Base-by-base conservation (phyloP, 768 basidiomycete genomes). In the Macrolepiota dolichaula region DNA sequence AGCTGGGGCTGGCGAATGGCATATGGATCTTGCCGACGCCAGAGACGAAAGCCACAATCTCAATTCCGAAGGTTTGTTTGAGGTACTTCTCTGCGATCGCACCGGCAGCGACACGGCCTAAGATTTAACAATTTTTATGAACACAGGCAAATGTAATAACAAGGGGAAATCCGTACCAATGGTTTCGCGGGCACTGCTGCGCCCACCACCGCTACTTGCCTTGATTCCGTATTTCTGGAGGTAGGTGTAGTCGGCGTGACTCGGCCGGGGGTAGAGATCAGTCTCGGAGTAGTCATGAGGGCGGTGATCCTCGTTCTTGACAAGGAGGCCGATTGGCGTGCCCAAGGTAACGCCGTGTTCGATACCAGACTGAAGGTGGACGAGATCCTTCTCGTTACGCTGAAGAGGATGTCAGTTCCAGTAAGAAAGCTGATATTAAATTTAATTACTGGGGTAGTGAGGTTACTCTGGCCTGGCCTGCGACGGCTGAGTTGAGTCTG, bases 201-300 rank as follows among this genome's bases (percentile, higher is more conserved):
- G 81, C 5, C 97, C 97, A 51, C 97, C 97, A 38, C 97, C 97
- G 62, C 91, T 93, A 80, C 92, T 94, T 0, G 97, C 97, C 79
- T 98, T 98, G 73, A 98, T 75, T 32, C 95, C 95, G 71, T 98
- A 99, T 69, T 99, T 99, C 67, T 94, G 88, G 61, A 98, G 86
- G 74, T 99, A 99, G 15, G 97, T 99, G 73, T 90, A 97, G 73
- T 99, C 97, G 12, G 97, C 97, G 69, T 99, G 97, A 65, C 91
- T 94, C 29, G 97, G 97, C 22, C 97, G 89, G 35, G 97, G 97
- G 79, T 94, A 99, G 56, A 95, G 78, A 71, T 99, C 97, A 0
- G 97, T 98, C 79, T 98, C 97, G 65, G 95, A 88, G 76, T 99
- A 99, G 75, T 99, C 97, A 69, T 98, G 92, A 19, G 97, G 97